Base-by-base conservation (phyloP, 257 asterid species). In the Galeopsis tetrahit region DNA sequence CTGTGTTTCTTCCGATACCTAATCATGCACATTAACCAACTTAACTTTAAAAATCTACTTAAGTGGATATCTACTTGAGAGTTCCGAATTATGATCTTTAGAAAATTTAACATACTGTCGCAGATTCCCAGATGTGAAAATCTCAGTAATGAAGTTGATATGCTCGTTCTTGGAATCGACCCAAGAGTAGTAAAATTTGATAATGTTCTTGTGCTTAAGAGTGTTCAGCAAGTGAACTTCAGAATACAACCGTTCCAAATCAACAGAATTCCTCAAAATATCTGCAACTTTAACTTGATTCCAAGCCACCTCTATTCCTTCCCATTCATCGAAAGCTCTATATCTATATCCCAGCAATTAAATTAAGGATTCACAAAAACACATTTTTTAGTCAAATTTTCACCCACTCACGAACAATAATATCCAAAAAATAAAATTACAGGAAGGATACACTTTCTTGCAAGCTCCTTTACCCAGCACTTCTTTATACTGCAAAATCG, bases 221-320 rank as follows among this genome's bases (percentile, higher is more conserved):
- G 98, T 90, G 77, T 95, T 87, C 3, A 95, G 90, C 90, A 95
- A 81, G 87, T 88, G 98, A 72, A 95, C 98, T 85, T 95, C 99
- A 0, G 99, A 90, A 82, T 88, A 86, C 80, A 95, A 70, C 34
- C 99, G 88, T 49, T 90, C 98, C 80, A 95, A 56, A 82, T 92
- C 97, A 70, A 85, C 94, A 0, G 94, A 63, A 71, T 88, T 90
- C 76, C 92, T 87, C 78, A 95, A 75, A 36, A 95, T 85, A 85
- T 95, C 98, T 59, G 96, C 86, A 14, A 88, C 83, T 81, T 87
- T 95, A 81, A 95, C 97, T 80, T 92, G 97, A 83, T 95, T 95
- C 99, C 99, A 95, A 2, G 99, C 99, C 73, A 92, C 98, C 83
- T 95, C 99, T 71, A 95, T 90, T 68, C 99, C 99, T 81, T 95